phyloP scores from a whole-genome alignment of 345 rosid genomes.

The Ceriops zippeliana region DNA sequence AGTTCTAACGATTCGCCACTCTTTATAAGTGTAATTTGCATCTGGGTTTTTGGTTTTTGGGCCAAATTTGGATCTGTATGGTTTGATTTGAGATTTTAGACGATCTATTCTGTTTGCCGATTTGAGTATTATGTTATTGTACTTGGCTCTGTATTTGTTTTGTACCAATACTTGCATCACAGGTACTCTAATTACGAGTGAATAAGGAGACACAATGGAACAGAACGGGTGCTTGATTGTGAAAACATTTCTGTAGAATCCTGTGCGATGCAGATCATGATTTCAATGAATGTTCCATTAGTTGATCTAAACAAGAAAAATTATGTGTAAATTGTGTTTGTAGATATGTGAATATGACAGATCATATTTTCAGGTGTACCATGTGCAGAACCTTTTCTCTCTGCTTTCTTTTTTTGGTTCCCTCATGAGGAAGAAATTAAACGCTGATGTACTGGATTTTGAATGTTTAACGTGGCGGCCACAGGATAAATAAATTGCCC shows the following conservation, averaged over 20 bases:
- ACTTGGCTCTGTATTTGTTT: constrained; percentile 7
- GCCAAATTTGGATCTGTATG: constrained; percentile 12
- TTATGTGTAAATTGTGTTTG: background rate
- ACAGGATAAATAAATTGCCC: background rate
- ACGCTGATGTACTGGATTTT: background rate
- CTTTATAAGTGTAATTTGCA: background rate
- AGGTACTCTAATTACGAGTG: too few relatives aligned
- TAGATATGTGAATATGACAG: background rate
- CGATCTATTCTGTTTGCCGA: constrained; percentile 4
- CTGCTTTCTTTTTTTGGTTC: background rate
- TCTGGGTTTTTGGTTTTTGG: constrained; percentile 9
- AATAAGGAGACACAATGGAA: too few relatives aligned
- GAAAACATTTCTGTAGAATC: background rate
- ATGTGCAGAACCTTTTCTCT: background rate
- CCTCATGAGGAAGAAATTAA: background rate
- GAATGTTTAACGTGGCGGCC: background rate
- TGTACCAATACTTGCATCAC: too few relatives aligned
- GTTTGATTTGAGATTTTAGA: background rate
- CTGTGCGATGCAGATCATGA: background rate
- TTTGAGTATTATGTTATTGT: background rate
- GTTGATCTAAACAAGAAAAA: background rate
- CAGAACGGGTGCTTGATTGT: background rate
- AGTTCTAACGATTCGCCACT: constrained; percentile 24
- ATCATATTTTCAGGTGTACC: background rate
- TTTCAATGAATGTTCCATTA: background rate